These are phyloP conservation scores for Amauroascus niger DNA, from an alignment of 2,329 filamentous ascomycete genomes.

Conservation along the genomic window DNA sequence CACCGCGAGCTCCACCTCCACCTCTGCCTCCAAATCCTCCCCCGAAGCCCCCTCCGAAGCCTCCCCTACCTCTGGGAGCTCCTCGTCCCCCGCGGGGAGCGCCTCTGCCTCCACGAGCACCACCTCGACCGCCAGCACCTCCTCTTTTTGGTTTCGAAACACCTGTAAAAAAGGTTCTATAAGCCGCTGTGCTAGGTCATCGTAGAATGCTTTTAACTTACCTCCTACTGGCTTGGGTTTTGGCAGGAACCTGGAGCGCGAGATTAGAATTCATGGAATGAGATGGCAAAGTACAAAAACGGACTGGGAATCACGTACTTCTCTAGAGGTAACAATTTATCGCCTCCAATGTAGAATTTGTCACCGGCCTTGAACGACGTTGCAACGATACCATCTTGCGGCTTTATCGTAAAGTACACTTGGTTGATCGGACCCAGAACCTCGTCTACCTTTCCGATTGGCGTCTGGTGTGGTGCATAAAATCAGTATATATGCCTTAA, in stretches of 20 bases:
- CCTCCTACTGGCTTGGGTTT: constrained; percentile 68
- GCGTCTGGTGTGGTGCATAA: constrained; percentile 45
- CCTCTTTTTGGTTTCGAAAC: constrained; percentile 60
- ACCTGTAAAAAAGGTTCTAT: constrained; percentile 38
- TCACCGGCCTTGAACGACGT: constrained; percentile 90
- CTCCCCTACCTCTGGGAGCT: constrained; percentile 46
- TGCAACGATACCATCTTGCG: constrained; percentile 89
- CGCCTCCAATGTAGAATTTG: constrained; percentile 90
- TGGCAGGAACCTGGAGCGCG: constrained; percentile 60
- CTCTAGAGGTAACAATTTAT: constrained; percentile 90
- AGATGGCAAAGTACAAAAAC: not conserved
- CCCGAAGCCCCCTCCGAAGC: constrained; percentile 35
- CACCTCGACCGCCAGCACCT: constrained; percentile 49
- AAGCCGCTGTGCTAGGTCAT: constrained; percentile 18
- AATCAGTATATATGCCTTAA: not conserved
- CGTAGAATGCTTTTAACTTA: constrained; percentile 19
- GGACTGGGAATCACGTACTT: constrained; percentile 42
- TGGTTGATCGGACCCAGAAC: constrained; percentile 95
- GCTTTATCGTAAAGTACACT: constrained; percentile 97
- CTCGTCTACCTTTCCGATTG: constrained; percentile 95
- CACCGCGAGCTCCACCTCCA: constrained; percentile 30
- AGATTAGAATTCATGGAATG: constrained; percentile 22
- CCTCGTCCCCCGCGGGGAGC: constrained; percentile 39
- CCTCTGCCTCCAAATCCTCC: constrained; percentile 38
- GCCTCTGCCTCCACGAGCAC: constrained; percentile 38